Evolutionary conservation across 768 basidiomycete species (phyloP).

Genomic region (Lactarius hatsudake): DNA sequence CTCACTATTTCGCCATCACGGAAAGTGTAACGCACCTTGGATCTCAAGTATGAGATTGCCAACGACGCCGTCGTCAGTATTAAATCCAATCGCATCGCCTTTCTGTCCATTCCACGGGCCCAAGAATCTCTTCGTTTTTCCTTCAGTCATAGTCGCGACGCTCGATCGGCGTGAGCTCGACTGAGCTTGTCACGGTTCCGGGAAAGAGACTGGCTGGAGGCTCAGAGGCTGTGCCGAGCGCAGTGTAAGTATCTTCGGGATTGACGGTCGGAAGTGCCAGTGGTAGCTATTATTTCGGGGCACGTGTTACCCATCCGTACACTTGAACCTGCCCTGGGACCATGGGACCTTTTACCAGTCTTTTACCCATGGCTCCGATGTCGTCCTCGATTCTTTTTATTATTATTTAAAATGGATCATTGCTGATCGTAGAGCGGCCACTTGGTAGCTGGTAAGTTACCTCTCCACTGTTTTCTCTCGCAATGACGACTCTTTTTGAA

Average conservation of each 20-base stretch:
- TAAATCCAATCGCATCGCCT: conserved; percentile 54
- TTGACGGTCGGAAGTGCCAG: conserved; percentile 32
- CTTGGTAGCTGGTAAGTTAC: neutral
- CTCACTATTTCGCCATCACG: conserved; percentile 83
- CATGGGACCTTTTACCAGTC: too few relatives aligned
- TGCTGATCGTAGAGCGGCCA: neutral
- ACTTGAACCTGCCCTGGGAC: too few relatives aligned
- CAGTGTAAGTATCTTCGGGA: conserved; percentile 38
- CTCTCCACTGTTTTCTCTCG: neutral
- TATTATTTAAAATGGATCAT: too few relatives aligned
- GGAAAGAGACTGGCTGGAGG: conserved; percentile 35
- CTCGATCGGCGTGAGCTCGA: conserved; percentile 24
- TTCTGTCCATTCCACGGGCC: conserved; percentile 38
- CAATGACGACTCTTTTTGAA: neutral
- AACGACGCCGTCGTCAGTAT: conserved; percentile 73
- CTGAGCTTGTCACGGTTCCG: conserved; percentile 25
- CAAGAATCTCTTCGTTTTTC: conserved; percentile 39
- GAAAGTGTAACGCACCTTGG: conserved; percentile 76
- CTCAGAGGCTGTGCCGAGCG: conserved; percentile 29
- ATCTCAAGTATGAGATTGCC: conserved; percentile 97
- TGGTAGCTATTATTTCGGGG: too few relatives aligned
- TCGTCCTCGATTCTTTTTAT: neutral
- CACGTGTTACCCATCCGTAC: too few relatives aligned
- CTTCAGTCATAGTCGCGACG: conserved; percentile 14
- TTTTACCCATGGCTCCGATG: neutral